Evolutionary conservation across 73 alveolate species (phyloP), one percentile per base, ranked within the genome.

Genomic region (Paraurostyla sp.): DNA sequence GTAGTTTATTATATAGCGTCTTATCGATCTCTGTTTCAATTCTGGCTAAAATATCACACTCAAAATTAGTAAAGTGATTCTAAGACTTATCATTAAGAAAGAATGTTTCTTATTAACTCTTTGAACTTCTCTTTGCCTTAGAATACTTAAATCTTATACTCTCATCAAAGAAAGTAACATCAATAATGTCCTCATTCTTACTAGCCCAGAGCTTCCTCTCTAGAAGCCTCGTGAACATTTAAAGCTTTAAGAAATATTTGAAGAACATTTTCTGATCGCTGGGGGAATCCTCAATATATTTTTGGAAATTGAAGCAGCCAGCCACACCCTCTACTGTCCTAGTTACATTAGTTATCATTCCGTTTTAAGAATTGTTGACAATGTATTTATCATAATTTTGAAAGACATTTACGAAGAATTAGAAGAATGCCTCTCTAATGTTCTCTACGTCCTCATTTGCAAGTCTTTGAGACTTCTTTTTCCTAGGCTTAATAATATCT

Each of bases 121-220:
- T 42, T 13, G 86, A 73, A 9, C 27, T 43, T 45, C 46, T 54
- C 36, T 56, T 56, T 18, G 30, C 1, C 69, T 46, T 75, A n/a
- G 36, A 7, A 25, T 22, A 32, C 46, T 71, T 73, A 20, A 20
- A 0, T 56, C 80, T 48, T 38, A 87, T 30, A n/a, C 33, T 36
- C 22, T 87, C 88, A 20, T 87, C 93, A 87, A 87, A 87, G 59
- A 87, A 59, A 9, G 71, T 27, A 20, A 56, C 36, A 16, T 87
- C 93, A 23, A 71, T 50, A 27, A 76, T 27, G n/a, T 87, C 80
- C 22, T 50, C 71, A 20, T 71, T 62, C 33, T 51, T 87, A 15
- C 71, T 38, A 0, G 93, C 80, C 78, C 71, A 48, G 7, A 75
- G 48, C 30, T 87, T 87, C 50, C 60, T 71, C 62, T 87, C 93